Conservation (phyloP, 495 filamentous ascomycete species). For the Annulohypoxylon nitens region DNA sequence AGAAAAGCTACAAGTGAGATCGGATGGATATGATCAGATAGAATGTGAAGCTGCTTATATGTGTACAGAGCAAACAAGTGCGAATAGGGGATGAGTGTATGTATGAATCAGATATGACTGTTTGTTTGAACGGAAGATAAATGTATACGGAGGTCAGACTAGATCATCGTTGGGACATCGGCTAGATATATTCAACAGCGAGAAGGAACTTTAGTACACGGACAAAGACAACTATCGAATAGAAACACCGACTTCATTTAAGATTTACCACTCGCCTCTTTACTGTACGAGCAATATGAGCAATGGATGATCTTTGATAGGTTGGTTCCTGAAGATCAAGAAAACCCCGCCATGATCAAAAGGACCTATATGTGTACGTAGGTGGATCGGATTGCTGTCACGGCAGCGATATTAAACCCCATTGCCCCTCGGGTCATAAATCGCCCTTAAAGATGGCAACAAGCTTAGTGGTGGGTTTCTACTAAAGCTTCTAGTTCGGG, state of each 20-base stretch:
- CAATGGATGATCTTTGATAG: conserved; percentile 38
- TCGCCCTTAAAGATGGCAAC: conserved; percentile 42
- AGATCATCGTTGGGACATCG: conserved; percentile 11
- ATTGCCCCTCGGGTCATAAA: conserved; percentile 47
- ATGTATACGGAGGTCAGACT: conserved; percentile 7
- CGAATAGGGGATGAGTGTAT: not conserved
- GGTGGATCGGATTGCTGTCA: conserved; percentile 48
- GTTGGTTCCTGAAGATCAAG: conserved; percentile 27
- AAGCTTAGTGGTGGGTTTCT: conserved; percentile 19
- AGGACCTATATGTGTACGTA: conserved; percentile 43
- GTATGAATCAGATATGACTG: not conserved
- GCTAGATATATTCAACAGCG: conserved; percentile 27
- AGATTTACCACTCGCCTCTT: conserved; percentile 22
- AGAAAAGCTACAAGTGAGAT: not conserved
- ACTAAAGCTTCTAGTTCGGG: conserved; percentile 19
- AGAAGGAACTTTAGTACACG: conserved; percentile 3
- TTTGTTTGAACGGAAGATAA: conserved; percentile 14
- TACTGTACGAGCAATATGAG: conserved; percentile 40
- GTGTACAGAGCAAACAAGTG: not conserved
- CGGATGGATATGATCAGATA: not conserved
- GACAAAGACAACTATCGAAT: conserved; percentile 2
- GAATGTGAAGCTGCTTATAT: conserved; percentile 2
- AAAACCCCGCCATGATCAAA: conserved; percentile 48
- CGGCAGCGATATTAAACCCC: conserved; percentile 41
- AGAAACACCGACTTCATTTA: conserved; percentile 30